Base-by-base conservation (phyloP, 2,329 filamentous ascomycete species). In the Verticillium nubilum region DNA sequence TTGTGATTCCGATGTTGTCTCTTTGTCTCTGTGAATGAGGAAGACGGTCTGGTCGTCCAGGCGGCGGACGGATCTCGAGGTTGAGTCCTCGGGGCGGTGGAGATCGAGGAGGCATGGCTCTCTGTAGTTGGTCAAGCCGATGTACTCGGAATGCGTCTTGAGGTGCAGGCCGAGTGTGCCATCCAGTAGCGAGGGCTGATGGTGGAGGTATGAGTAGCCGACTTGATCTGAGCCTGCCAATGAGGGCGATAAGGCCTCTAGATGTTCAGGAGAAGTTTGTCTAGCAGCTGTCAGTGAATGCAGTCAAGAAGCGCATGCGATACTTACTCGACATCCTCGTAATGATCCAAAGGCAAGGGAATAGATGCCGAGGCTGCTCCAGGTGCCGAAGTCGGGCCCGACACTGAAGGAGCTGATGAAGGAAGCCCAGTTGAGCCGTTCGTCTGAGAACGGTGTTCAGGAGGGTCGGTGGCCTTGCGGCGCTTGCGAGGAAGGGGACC, bases 91-190 rank as follows among this genome's bases (percentile, higher is more conserved):
- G 64, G 85, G 84, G 9, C 78, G 77, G 54, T 82, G 82, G 10
- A 86, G 74, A 50, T 81, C 80, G 55, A 86, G 80, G 25, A 86
- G 76, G 33, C 79, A 74, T 3, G 82, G 80, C 64, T 86, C 84
- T 60, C 84, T 80, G 29, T 84, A 82, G 59, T 82, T 83, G 52
- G 82, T 86, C 59, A 82, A 74, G 23, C 84, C 84, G 59, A 87
- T 78, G 66, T 86, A 84, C 67, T 83, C 80, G 69, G 83, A 84
- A 68, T 86, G 83, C 59, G 83, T 81, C 64, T 81, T 80, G 60
- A 81, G 73, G 65, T 86, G 83, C 37, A 87, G 71, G 47, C 84
- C 84, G 50, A 87, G 71, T 2, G 78, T 78, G 52, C 74, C 72
- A 58, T 70, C 72, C 4, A 79, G 70, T 19, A 74, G 69, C 13